Conservation (phyloP, 1,284 basidiomycete genomes). For the Leccinum griseonigrum region DNA sequence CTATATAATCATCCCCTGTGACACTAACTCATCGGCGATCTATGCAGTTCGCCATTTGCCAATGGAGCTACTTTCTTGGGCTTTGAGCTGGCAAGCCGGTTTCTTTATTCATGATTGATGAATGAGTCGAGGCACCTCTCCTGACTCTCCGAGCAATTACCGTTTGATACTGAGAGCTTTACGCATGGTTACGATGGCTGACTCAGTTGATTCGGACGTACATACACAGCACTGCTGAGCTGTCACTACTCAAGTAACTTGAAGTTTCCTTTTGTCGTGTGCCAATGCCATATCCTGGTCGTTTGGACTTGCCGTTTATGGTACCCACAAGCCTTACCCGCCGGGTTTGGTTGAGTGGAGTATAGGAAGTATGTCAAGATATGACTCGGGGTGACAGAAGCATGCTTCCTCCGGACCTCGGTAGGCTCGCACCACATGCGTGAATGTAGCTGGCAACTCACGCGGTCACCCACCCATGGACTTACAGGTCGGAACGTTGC, state of each 20-base stretch:
- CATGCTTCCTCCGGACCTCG: too few species aligned
- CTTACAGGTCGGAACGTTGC: background rate
- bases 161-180: background rate
- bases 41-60: slow-evolving; percentile 75
- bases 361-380: background rate
- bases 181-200: slow-evolving; percentile 2
- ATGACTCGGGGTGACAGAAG: background rate
- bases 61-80: slow-evolving; percentile 94
- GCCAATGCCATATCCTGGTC: background rate
- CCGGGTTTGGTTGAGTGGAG: background rate
- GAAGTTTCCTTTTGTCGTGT: background rate
- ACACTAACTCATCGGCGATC: background rate
- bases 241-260: background rate
- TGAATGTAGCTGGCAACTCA: background rate
- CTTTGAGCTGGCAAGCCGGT: slow-evolving; percentile 82
- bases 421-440: background rate
- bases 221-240: slow-evolving; percentile 3
- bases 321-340: background rate
- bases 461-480: background rate
- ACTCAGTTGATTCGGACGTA: background rate
- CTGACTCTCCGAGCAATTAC: background rate
- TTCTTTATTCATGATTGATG: slow-evolving; percentile 44
- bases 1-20: background rate
- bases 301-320: background rate
- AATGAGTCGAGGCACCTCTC: background rate